These are phyloP conservation scores for Albugo candida DNA, from an alignment of 352 stramenopile species.

Conservation along the genomic window DNA sequence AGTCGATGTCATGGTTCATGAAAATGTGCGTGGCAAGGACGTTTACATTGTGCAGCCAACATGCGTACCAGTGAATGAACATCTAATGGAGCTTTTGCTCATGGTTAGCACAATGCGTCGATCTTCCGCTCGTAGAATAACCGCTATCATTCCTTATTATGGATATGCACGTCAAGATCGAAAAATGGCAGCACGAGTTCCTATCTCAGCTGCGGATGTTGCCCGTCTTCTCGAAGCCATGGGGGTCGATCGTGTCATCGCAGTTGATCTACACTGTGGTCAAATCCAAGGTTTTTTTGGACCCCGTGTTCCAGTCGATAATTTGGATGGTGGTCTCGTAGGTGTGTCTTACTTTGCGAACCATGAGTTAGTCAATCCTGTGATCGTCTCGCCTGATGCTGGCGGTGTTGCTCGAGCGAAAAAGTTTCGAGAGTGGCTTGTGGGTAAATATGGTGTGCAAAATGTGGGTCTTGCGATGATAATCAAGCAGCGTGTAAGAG, in stretches of 20 bases:
- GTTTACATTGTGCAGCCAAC: conserved; percentile 99
- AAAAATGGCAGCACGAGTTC: conserved; percentile 89
- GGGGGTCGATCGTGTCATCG: conserved; percentile 76
- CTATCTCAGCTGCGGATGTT: conserved; percentile 90
- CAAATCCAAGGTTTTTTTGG: conserved; percentile 98
- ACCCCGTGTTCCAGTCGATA: conserved; percentile 96
- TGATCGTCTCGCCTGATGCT: conserved; percentile 98
- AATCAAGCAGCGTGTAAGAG: conserved; percentile 98
- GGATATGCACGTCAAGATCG: conserved; percentile 81
- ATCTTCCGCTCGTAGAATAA: conserved; percentile 96
- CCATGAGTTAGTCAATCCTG: conserved; percentile 97
- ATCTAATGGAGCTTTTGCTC: conserved; percentile 98
- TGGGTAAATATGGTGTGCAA: conserved; percentile 91
- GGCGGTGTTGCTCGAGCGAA: conserved; percentile 98
- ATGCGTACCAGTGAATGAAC: conserved; percentile 98
- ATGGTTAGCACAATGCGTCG: conserved; percentile 96
- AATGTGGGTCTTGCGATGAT: conserved; percentile 99
- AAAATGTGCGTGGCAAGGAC: conserved; percentile 99
- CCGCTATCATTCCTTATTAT: conserved; percentile 96
- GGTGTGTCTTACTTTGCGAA: conserved; percentile 88
- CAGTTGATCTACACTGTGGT: conserved; percentile 72
- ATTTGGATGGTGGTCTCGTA: conserved; percentile 90
- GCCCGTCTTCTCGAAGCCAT: conserved; percentile 71
- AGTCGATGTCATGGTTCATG: conserved; percentile 98
- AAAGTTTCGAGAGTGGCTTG: conserved; percentile 99